A percentile compares a stretch with the other conserved stretches of the same genome.
phyloP scores from a whole-genome alignment of 129 eudicot genomes.

The Lactuca sativa region DNA sequence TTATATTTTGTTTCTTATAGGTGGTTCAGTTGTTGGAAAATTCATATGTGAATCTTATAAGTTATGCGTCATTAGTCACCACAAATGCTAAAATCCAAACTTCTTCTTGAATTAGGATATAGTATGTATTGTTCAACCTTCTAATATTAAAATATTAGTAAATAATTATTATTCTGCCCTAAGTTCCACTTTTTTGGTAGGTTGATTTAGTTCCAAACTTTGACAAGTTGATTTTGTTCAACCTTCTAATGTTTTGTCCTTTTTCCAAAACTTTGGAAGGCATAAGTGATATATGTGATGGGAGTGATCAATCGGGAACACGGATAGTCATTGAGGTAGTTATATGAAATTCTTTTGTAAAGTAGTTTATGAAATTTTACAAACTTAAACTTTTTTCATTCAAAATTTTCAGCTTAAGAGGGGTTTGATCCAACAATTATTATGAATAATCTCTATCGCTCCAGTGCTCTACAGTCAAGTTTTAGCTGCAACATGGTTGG shows the following conservation, averaged over 20 bases:
- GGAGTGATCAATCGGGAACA: conserved; percentile 97
- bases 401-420: conserved; percentile 68
- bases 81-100: no score
- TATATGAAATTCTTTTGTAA: conserved; percentile 15
- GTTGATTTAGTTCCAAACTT: conserved; percentile 92
- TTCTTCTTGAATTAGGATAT: conserved; percentile 65
- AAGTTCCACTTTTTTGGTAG: conserved; percentile 40
- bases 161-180: conserved; percentile 6
- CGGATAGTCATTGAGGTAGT: conserved; percentile 95
- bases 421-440: conserved; percentile 90
- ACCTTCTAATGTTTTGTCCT: neutral
- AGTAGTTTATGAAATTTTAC: conserved; percentile 10
- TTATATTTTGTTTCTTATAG: no score
- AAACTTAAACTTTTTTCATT: neutral
- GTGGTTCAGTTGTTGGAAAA: no score
- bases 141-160: conserved; percentile 6
- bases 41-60: no score
- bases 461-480: conserved; percentile 84
- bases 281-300: conserved; percentile 95
- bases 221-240: conserved; percentile 28
- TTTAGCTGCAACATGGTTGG: conserved; percentile 99
- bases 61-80: no score
- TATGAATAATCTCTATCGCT: conserved; percentile 78
- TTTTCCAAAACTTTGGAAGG: conserved; percentile 72
- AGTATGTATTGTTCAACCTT: conserved; percentile 29